Percentiles rank a stretch among this genome's conserved stretches.
phyloP scores from a whole-genome alignment of 306 rosid species.

The Rosa lucieae region DNA sequence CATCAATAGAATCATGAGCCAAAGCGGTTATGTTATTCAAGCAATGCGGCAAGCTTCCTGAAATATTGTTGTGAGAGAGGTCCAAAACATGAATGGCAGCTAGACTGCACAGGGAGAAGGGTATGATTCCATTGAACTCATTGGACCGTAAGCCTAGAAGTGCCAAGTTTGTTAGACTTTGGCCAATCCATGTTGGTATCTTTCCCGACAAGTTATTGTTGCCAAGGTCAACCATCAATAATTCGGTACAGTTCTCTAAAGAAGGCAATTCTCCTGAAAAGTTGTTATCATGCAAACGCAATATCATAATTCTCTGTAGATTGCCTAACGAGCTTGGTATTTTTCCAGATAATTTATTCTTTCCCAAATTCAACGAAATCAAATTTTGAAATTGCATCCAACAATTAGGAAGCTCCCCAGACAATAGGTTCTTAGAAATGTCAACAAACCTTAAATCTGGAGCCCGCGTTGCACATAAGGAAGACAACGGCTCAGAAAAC shows the following conservation, averaged over 20 bases:
- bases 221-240: not conserved
- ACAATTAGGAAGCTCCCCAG: not conserved
- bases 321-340: conserved; percentile 18
- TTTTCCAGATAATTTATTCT: not conserved
- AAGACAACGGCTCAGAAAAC: not conserved
- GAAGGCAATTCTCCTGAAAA: conserved; percentile 28
- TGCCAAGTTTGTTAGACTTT: not conserved
- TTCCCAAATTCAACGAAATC: not conserved
- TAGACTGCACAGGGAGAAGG: not conserved
- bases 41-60: not conserved
- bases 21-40: not conserved
- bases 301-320: not conserved
- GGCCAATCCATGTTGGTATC: conserved; percentile 24
- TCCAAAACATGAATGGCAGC: not conserved
- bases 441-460: not conserved
- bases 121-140: not conserved
- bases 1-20: not conserved
- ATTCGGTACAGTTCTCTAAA: conserved; percentile 16
- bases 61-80: not conserved
- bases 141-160: conserved; percentile 18
- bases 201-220: conserved; percentile 17
- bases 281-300: conserved; percentile 8
- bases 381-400: not conserved
- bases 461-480: not conserved
- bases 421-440: not conserved